A percentile compares a stretch with the other conserved stretches of the same genome.
Evolutionary conservation across 2,329 filamentous ascomycete species (phyloP).

Genomic region (Dryadomyces quercivorus): DNA sequence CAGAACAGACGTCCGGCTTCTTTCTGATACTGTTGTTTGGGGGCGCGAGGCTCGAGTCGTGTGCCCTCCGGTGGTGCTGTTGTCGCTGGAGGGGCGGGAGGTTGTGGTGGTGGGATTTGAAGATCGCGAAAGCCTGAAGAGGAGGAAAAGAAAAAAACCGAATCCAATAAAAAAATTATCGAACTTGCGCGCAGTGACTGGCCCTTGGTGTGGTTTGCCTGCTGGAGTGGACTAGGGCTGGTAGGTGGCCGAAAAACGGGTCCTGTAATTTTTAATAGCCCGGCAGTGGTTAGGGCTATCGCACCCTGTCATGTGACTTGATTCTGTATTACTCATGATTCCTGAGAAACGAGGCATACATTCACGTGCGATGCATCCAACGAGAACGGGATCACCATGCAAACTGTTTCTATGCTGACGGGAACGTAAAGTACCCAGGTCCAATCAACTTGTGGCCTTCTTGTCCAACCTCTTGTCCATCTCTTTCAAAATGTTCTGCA

Average conservation of each 20-base stretch:
- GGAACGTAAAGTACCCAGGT: too few relatives aligned
- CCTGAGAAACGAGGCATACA: neutral
- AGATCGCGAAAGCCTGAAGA: conserved; percentile 10
- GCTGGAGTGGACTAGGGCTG: conserved; percentile 8
- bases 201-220: conserved; percentile 4
- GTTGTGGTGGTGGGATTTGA: conserved; percentile 5
- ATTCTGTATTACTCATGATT: neutral
- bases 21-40: neutral
- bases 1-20: neutral
- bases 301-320: conserved; percentile 1
- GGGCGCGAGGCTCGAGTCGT: neutral
- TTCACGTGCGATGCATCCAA: neutral
- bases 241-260: neutral
- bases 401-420: neutral
- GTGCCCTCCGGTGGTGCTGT: conserved; percentile 7
- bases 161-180: conserved; percentile 10
- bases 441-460: neutral
- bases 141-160: conserved; percentile 2
- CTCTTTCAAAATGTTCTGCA: conserved; percentile 52
- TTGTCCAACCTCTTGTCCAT: conserved; percentile 38
- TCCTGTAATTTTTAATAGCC: neutral
- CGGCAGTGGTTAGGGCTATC: neutral
- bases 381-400: neutral
- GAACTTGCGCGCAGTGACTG: conserved; percentile 3
- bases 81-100: conserved; percentile 6